phyloP scores from a whole-genome alignment of 176 grass and related monocot species.

The Phyllostachys edulis region DNA sequence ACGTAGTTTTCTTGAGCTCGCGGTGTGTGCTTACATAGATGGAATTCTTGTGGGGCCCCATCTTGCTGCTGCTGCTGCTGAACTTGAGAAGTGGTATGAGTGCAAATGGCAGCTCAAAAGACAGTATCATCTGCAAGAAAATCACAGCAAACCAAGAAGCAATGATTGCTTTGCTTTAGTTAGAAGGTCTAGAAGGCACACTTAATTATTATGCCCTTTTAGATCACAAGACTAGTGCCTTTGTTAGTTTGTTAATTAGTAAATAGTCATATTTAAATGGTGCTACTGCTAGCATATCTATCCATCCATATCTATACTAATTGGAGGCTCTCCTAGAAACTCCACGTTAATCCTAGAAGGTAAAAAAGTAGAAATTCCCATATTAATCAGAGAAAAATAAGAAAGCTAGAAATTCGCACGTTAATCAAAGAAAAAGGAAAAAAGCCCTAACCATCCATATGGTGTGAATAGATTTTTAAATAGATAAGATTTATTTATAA shows the following conservation, averaged over 20 bases:
- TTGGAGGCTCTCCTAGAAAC: too few species aligned
- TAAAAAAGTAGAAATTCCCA: too few species aligned
- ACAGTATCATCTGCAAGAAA: constrained; percentile 60
- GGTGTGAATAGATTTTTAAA: too few species aligned
- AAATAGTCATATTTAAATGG: background rate
- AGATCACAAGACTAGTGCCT: constrained; percentile 4
- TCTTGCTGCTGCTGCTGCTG: constrained; percentile 57
- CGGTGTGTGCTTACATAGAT: constrained; percentile 37
- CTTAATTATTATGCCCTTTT: background rate
- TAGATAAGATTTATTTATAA: too few species aligned
- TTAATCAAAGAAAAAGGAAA: too few species aligned
- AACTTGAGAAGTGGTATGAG: constrained; percentile 75
- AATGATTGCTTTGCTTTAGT: background rate
- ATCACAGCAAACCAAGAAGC: background rate
- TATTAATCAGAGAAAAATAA: too few species aligned
- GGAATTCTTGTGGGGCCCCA: constrained; percentile 59
- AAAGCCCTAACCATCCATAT: too few species aligned
- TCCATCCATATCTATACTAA: too few species aligned
- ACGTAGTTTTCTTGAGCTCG: background rate
- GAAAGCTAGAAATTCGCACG: too few species aligned
- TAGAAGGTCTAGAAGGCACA: background rate
- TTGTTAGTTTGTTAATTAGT: background rate
- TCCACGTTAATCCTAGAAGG: too few species aligned
- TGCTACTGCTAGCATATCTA: background rate
- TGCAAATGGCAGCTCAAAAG: constrained; percentile 64